Conservation (phyloP, 2,329 filamentous ascomycete genomes). For the Shiraia sp. region DNA sequence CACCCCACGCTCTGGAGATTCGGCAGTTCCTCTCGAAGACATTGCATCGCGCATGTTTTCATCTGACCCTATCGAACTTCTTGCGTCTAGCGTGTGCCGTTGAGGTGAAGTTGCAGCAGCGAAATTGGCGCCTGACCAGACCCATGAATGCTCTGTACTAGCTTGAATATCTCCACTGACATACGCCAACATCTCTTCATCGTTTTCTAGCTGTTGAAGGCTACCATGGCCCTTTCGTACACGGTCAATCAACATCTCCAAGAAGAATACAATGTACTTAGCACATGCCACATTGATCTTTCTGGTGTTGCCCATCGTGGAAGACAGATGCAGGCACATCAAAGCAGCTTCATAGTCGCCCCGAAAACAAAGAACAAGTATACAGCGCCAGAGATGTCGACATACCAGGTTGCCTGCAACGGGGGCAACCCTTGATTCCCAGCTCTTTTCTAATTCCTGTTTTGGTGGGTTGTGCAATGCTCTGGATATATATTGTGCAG, state of each 20-base stretch:
- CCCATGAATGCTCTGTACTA: constrained; percentile 76
- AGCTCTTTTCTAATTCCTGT: constrained; percentile 38
- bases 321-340: constrained; percentile 71
- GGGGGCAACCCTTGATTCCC: constrained; percentile 63
- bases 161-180: constrained; percentile 85
- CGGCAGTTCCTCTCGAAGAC: constrained; percentile 54
- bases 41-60: constrained; percentile 45
- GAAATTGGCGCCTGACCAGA: constrained; percentile 65
- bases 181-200: constrained; percentile 89
- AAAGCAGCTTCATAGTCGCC: constrained; percentile 74
- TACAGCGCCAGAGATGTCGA: constrained; percentile 84
- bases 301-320: constrained; percentile 70
- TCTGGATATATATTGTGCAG: constrained; percentile 73
- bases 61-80: constrained; percentile 21
- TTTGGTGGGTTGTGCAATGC: constrained; percentile 54
- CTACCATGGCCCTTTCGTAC: constrained; percentile 48
- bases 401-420: constrained; percentile 76
- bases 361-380: constrained; percentile 76
- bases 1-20: constrained; percentile 60
- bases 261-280: constrained; percentile 79
- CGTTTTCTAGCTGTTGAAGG: constrained; percentile 57
- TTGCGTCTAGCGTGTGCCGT: constrained; percentile 7
- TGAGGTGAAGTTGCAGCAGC: constrained; percentile 6
- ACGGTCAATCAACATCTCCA: constrained; percentile 66
- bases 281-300: constrained; percentile 79